Percentiles rank a stretch among this genome's conserved stretches.
Conservation (phyloP, 768 basidiomycete species). For the Albatrellus ellisii region DNA sequence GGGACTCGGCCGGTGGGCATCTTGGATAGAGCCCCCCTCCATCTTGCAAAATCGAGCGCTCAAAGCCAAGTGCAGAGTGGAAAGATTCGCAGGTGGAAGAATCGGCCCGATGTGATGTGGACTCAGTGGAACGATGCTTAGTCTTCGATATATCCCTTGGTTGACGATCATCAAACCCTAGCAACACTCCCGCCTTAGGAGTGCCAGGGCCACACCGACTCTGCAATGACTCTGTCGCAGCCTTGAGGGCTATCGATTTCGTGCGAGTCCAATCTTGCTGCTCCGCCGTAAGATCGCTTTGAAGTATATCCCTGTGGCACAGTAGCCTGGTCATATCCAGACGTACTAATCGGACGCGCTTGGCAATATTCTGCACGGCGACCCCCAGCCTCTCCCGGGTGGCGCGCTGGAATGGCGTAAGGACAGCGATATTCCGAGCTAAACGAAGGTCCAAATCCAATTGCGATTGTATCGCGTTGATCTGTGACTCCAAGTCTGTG, state of each 20-base stretch:
- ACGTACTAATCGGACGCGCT: constrained; percentile 50
- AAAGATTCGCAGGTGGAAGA: constrained; percentile 44
- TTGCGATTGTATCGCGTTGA: constrained; percentile 37
- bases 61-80: constrained; percentile 51
- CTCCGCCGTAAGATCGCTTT: constrained; percentile 63
- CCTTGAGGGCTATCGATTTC: constrained; percentile 58
- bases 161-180: constrained; percentile 12
- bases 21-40: no score
- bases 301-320: constrained; percentile 69
- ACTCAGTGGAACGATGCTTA: constrained; percentile 1
- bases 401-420: constrained; percentile 78
- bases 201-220: constrained; percentile 23
- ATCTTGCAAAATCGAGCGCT: not conserved
- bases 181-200: constrained; percentile 3
- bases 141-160: constrained; percentile 11
- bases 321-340: constrained; percentile 58
- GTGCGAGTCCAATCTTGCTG: constrained; percentile 49
- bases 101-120: constrained; percentile 20
- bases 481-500: constrained; percentile 44
- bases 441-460: constrained; percentile 60
- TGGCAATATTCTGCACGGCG: constrained; percentile 48
- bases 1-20: no score
- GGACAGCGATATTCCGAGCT: constrained; percentile 68
- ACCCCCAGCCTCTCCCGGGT: constrained; percentile 66
- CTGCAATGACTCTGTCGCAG: constrained; percentile 55